Percentiles rank a stretch among this genome's conserved stretches.
phyloP scores from a whole-genome alignment of 2,329 filamentous ascomycete genomes.

The Xylaria sp. region DNA sequence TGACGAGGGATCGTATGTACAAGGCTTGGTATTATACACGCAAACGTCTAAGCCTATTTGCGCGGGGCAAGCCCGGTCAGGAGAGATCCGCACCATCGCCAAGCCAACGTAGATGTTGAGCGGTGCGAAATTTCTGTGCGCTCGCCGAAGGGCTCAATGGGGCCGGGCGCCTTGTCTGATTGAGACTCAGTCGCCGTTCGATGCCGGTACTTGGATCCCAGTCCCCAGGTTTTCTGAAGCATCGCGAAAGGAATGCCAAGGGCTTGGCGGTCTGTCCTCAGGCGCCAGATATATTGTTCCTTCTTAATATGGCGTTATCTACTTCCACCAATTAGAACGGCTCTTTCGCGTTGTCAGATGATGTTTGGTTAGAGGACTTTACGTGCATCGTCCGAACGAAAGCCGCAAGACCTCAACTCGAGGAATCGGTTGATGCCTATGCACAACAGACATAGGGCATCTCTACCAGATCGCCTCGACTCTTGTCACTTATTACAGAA shows the following conservation, averaged over 20 bases:
- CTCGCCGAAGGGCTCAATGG: neutral
- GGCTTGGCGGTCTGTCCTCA: neutral
- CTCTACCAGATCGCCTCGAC: too few relatives aligned
- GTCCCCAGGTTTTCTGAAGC: conserved; percentile 5
- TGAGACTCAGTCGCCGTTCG: neutral
- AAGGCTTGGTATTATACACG: neutral
- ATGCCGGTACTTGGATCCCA: neutral
- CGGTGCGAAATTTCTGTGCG: conserved; percentile 7
- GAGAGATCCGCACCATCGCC: conserved; percentile 11
- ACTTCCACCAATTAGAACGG: neutral
- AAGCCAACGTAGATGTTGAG: conserved; percentile 2
- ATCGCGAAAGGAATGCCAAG: conserved; percentile 8
- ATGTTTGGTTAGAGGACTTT: too few relatives aligned
- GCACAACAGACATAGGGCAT: too few relatives aligned
- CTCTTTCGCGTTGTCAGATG: neutral
- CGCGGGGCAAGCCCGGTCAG: neutral
- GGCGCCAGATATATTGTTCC: neutral
- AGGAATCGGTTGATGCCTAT: too few relatives aligned
- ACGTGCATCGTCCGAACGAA: too few relatives aligned
- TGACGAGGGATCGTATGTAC: neutral
- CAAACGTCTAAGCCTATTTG: neutral
- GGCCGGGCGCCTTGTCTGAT: neutral
- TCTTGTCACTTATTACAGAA: too few relatives aligned
- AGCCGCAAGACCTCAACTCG: too few relatives aligned
- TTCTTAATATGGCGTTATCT: neutral